These are phyloP conservation scores for Fusarium sp. DNA, from an alignment of 2,329 filamentous ascomycete species.

Conservation along the genomic window DNA sequence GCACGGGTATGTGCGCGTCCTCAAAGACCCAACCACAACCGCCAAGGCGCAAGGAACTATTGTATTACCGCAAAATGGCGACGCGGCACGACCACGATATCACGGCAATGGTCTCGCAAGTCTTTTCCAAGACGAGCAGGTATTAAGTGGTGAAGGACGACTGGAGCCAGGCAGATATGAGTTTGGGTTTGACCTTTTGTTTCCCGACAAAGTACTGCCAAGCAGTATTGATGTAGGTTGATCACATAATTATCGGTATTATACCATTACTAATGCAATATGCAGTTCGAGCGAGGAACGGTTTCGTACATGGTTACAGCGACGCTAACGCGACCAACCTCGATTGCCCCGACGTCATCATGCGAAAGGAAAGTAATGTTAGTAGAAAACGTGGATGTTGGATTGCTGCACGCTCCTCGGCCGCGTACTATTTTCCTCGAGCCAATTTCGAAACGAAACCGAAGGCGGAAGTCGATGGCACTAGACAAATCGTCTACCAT, in stretches of 20 bases:
- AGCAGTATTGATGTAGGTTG: slow-evolving; percentile 91
- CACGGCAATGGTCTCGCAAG: slow-evolving; percentile 83
- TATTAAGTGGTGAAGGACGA: slow-evolving; percentile 81
- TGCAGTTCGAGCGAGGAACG: slow-evolving; percentile 92
- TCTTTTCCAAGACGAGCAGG: slow-evolving; percentile 84
- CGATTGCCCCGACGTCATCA: slow-evolving; percentile 82
- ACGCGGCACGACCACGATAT: slow-evolving; percentile 64
- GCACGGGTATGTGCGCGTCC: slow-evolving; percentile 83
- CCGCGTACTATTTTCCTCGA: slow-evolving; percentile 88
- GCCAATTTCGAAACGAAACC: slow-evolving; percentile 79
- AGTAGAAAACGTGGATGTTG: slow-evolving; percentile 87
- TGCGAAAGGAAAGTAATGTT: slow-evolving; percentile 86
- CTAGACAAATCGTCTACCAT: slow-evolving; percentile 61
- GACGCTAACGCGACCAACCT: slow-evolving; percentile 88
- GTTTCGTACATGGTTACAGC: slow-evolving; percentile 93
- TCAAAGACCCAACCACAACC: slow-evolving; percentile 73
- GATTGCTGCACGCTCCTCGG: slow-evolving; percentile 77
- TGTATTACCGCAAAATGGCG: slow-evolving; percentile 55
- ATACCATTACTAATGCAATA: slow-evolving; percentile 21
- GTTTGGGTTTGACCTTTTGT: slow-evolving; percentile 81
- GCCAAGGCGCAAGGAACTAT: slow-evolving; percentile 63
- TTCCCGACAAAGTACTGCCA: slow-evolving; percentile 77
- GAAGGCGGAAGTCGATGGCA: slow-evolving; percentile 67
- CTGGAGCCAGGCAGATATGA: slow-evolving; percentile 80
- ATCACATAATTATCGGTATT: neutral